Evolutionary conservation across 352 stramenopile species (phyloP).

Genomic region (Thalassiosira mediterranea): DNA sequence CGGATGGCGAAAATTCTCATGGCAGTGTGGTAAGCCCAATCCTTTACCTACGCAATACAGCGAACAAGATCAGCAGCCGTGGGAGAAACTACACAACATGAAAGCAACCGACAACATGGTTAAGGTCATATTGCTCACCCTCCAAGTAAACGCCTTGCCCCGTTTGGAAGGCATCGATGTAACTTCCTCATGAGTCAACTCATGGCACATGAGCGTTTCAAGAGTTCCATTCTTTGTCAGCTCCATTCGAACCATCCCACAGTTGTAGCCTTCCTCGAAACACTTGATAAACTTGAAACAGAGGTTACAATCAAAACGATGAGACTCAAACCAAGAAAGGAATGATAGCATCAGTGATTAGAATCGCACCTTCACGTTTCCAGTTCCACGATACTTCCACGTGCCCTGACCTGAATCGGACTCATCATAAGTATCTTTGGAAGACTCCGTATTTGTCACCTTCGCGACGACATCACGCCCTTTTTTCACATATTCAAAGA

Average conservation of each 20-base stretch:
- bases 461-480: too few species aligned
- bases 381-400: slow-evolving; percentile 22
- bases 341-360: too few species aligned
- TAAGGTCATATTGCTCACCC: too few species aligned
- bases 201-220: slow-evolving; percentile 29
- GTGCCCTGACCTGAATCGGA: slow-evolving; percentile 3
- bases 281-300: slow-evolving; percentile 31
- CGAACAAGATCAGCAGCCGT: too few species aligned
- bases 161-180: slow-evolving; percentile 23
- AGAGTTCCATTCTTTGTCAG: slow-evolving; percentile 24
- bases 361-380: too few species aligned
- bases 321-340: too few species aligned
- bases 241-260: slow-evolving; percentile 38
- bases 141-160: slow-evolving; percentile 33
- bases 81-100: too few species aligned
- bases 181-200: slow-evolving; percentile 18
- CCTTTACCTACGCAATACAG: too few species aligned
- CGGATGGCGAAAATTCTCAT: slow-evolving; percentile 28
- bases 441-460: too few species aligned
- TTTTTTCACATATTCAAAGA: slow-evolving; percentile 26
- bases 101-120: too few species aligned
- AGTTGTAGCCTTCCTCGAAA: slow-evolving; percentile 35
- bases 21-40: slow-evolving; percentile 12
- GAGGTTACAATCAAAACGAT: too few species aligned
- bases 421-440: too few species aligned